phyloP scores from a whole-genome alignment of 108 stramenopile species.

The Nitzschia palea region DNA sequence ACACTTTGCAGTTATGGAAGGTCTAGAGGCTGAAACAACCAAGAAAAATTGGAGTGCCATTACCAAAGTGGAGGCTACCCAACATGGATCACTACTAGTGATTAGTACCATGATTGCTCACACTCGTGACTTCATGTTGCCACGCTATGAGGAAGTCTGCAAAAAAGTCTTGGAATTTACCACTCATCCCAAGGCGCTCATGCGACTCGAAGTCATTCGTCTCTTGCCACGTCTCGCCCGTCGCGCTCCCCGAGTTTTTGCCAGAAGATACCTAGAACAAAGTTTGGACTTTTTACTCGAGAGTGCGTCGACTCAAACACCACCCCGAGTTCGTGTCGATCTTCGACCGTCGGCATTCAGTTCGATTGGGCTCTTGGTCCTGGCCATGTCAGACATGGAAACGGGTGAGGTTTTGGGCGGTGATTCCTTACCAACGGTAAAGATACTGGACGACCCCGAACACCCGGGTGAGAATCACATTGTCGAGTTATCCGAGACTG shows the following conservation, averaged over 20 bases:
- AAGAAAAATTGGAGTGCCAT: conserved; percentile 24
- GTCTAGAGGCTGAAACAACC: conserved; percentile 39
- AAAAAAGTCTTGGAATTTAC: conserved; percentile 74
- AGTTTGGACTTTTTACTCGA: conserved; percentile 77
- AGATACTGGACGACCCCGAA: conserved; percentile 61
- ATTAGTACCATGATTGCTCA: conserved; percentile 83
- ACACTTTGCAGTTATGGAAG: conserved; percentile 72
- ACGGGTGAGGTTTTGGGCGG: conserved; percentile 67
- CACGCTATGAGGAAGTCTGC: conserved; percentile 92
- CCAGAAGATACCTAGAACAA: conserved; percentile 75
- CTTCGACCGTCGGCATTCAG: conserved; percentile 78
- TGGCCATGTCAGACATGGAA: conserved; percentile 77
- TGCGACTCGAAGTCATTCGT: conserved; percentile 83
- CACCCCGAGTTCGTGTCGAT: conserved; percentile 56
- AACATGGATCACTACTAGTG: conserved; percentile 91
- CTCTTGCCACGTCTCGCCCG: conserved; percentile 90
- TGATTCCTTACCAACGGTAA: conserved; percentile 47
- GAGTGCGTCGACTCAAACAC: conserved; percentile 45
- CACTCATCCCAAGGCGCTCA: conserved; percentile 62
- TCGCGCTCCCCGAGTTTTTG: conserved; percentile 79
- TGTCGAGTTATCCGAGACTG: conserved; percentile 45
- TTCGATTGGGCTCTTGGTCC: conserved; percentile 86
- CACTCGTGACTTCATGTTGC: conserved; percentile 91
- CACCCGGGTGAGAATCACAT: conserved; percentile 32
- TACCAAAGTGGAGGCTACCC: conserved; percentile 47